Percentiles rank a stretch among this genome's conserved stretches.
Evolutionary conservation across 2,329 filamentous ascomycete species (phyloP).

Genomic region (Eutypella sp.): DNA sequence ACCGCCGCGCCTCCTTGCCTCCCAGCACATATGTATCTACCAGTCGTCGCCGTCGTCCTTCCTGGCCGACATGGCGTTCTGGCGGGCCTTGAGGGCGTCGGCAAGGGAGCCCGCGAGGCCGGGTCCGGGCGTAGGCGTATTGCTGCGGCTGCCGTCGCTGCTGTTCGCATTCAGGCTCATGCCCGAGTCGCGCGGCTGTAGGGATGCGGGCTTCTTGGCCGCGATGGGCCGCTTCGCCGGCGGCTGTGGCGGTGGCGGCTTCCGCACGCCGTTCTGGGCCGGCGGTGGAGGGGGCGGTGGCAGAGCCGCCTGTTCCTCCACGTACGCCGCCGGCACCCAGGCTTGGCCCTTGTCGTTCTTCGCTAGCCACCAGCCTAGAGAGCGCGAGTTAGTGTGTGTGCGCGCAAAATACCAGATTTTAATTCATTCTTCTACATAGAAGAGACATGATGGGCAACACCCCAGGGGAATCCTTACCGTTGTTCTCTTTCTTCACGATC

Average conservation of each 20-base stretch:
- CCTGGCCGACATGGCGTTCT: slow-evolving; percentile 70
- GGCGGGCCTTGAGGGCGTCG: slow-evolving; percentile 70
- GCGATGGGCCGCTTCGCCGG: slow-evolving; percentile 75
- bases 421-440: too few species aligned
- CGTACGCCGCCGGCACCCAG: slow-evolving; percentile 91
- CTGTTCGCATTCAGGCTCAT: slow-evolving; percentile 58
- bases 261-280: slow-evolving; percentile 43
- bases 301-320: slow-evolving; percentile 72
- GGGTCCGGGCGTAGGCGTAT: slow-evolving; percentile 66
- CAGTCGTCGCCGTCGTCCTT: slow-evolving; percentile 67
- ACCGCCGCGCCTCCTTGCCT: background rate
- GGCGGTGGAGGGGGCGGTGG: slow-evolving; percentile 63
- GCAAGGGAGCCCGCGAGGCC: slow-evolving; percentile 70
- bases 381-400: too few species aligned
- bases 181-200: slow-evolving; percentile 67
- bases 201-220: slow-evolving; percentile 64
- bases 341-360: slow-evolving; percentile 71
- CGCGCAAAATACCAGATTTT: too few species aligned
- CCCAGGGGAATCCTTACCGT: slow-evolving; percentile 62
- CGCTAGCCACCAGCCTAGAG: slow-evolving; percentile 88
- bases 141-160: slow-evolving; percentile 60
- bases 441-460: too few species aligned
- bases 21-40: slow-evolving; percentile 33
- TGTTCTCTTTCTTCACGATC: slow-evolving; percentile 89
- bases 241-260: slow-evolving; percentile 70